A percentile compares a stretch with the other conserved stretches of the same genome.
These are phyloP conservation scores for Ustulina deusta DNA, from an alignment of 2,329 filamentous ascomycete species.

Conservation along the genomic window DNA sequence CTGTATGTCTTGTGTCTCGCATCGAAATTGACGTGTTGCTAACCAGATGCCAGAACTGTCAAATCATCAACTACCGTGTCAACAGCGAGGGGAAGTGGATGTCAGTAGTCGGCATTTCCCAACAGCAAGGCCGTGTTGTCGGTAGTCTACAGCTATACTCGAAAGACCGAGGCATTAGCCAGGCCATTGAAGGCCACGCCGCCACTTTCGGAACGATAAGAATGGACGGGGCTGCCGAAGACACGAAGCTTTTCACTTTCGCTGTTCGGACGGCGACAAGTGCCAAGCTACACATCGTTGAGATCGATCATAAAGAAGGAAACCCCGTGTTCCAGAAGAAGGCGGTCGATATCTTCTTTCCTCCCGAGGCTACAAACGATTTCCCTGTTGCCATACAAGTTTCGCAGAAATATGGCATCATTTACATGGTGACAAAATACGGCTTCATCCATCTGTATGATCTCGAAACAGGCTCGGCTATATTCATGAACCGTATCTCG, in stretches of 20 bases:
- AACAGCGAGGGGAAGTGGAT: constrained; percentile 98
- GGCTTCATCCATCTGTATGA: constrained; percentile 99
- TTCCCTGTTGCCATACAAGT: constrained; percentile 99
- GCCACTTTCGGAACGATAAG: constrained; percentile 92
- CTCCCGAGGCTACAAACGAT: constrained; percentile 92
- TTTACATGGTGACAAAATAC: constrained; percentile 98
- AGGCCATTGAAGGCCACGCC: constrained; percentile 97
- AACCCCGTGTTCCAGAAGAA: constrained; percentile 95
- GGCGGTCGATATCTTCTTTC: constrained; percentile 97
- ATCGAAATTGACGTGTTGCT: constrained; percentile 41
- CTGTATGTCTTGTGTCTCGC: constrained; percentile 67
- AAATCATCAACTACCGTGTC: constrained; percentile 99
- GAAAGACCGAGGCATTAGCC: constrained; percentile 94
- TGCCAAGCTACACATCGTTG: constrained; percentile 96
- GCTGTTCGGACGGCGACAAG: constrained; percentile 89
- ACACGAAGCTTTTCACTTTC: constrained; percentile 97
- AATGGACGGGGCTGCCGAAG: constrained; percentile 87
- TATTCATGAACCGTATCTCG: constrained; percentile 99
- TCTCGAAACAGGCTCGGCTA: constrained; percentile 91
- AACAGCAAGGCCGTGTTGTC: constrained; percentile 91
- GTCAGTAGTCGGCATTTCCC: constrained; percentile 95
- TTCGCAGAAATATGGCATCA: constrained; percentile 94
- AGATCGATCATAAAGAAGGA: constrained; percentile 91
- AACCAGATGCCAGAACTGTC: constrained; percentile 75
- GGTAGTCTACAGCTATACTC: constrained; percentile 98